Evolutionary conservation across 768 basidiomycete species (phyloP), one percentile per base, ranked within the genome.

Genomic region (Mycena belliarum): DNA sequence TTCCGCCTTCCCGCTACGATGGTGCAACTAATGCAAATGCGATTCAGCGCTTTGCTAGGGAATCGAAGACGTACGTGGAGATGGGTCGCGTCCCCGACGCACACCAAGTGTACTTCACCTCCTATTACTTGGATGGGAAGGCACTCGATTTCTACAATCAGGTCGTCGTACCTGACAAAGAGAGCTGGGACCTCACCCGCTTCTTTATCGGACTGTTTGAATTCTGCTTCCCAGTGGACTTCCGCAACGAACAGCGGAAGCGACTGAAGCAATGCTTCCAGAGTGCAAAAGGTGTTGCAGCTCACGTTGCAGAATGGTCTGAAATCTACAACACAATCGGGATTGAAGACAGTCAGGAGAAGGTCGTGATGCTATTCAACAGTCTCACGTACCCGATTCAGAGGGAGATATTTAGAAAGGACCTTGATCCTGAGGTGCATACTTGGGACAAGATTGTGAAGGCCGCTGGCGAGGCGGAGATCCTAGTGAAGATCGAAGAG

Each of bases 151-250:
- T 65, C 33, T 74, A 71, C 28, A 63, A 60, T 10, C 52, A 48
- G 2, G 59, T 66, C 18, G 67, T 75, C 0, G 55, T 66, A 0
- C 25, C 48, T 1, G 49, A 61, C 6, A 51, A 57, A 0, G 49
- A 67, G 15, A 20, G 61, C 2, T 75, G 67, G 68, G 61, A 24
- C 2, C 20, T 76, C 0, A 25, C 59, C 9, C n/a, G 65, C 0
- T 75, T 76, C 56, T 75, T 74, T 48, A 29, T 53, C 1, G 68
- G 63, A 28, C 18, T 77, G 10, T 76, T 73, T 49, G 65, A 75
- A 24, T 72, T 72, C 26, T 74, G 74, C 24, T 77, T 76, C 60
- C 74, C 73, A 0, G 42, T 65, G 0, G 63, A 72, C 33, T 75
- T n/a, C 52, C 18, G 6, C 33, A 33, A 44, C 20, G 33, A 42